Evolutionary conservation across 2,329 filamentous ascomycete genomes (phyloP), one percentile per base, ranked within the genome.

Genomic region (Cercospora beticola): DNA sequence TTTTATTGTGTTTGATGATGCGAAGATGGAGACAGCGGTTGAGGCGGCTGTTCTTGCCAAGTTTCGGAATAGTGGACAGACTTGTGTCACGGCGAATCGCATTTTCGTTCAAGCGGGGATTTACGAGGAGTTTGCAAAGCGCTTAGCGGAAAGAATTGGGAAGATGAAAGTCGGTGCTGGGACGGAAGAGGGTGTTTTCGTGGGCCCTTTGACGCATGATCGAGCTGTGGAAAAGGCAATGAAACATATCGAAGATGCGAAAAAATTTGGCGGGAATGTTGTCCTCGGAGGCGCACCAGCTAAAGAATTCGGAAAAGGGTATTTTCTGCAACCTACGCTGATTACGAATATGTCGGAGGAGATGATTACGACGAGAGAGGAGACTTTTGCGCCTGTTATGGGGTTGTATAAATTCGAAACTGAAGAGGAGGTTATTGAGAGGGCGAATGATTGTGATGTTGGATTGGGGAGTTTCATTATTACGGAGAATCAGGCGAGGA

Each of bases 401-500:
- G 94, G 92, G 0, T 81, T 98, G 18, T 97, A 97, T 84, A 86
- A 89, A 59, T 99, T 98, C 78, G 87, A 92, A 56, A 93, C 90
- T 0, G 95, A 98, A 81, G 89, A 91, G 63, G 94, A 98, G 76
- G 95, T 97, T 5, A 88, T 98, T 33, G 84, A 86, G 70, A 82
- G 94, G 72, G 94, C 95, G 4, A 99, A 98, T 80, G 81, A 84
- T 46, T 85, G 92, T 1, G 90, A 94, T 64, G 94, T 98, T 49
- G 95, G 95, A 0, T 85, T 99, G 46, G 95, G 94, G 0, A 94
- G 92, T 0, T 98, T 98, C 83, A 97, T 99, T 83, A 97, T 92
- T 84, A 93, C 85, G 70, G 83, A 81, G 61, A 87, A 89, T 72
- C 76, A 90, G 8, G 83, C 85, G 71, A 81, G 88, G 31, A 82